Percentiles rank a stretch among this genome's conserved stretches.
phyloP scores from a whole-genome alignment of 257 asterid species.

The Fraxinus quadrangulata region DNA sequence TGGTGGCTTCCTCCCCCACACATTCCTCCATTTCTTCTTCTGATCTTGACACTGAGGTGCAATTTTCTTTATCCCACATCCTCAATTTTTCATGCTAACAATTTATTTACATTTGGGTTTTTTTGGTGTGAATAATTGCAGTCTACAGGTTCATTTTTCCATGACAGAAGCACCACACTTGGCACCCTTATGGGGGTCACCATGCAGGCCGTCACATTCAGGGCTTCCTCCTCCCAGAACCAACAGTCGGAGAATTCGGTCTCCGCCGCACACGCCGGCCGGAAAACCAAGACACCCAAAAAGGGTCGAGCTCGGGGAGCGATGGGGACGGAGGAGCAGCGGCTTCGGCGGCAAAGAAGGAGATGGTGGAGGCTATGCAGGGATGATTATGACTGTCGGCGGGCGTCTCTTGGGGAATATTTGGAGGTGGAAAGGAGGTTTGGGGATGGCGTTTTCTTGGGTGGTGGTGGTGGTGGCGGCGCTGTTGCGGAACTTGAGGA shows the following conservation, averaged over 20 bases:
- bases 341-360: conserved; percentile 56
- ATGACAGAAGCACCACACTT: conserved; percentile 81
- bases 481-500: conserved; percentile 75
- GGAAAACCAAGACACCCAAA: conserved; percentile 52
- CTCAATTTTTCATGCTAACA: not conserved
- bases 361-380: conserved; percentile 91
- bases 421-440: conserved; percentile 87
- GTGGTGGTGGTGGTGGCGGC: conserved; percentile 33
- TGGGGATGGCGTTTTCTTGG: conserved; percentile 45
- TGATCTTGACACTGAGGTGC: conserved; percentile 95
- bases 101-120: not conserved
- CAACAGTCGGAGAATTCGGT: conserved; percentile 44
- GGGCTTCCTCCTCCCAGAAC: conserved; percentile 69
- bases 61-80: not conserved
- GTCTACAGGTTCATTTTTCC: conserved; percentile 98
- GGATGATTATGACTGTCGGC: conserved; percentile 57
- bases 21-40: conserved; percentile 84
- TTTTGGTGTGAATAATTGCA: conserved; percentile 27
- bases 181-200: conserved; percentile 93
- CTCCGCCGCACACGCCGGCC: conserved; percentile 33
- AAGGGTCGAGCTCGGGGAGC: conserved; percentile 29
- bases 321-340: conserved; percentile 32
- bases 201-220: conserved; percentile 66
- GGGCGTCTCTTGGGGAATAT: conserved; percentile 82
- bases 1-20: conserved; percentile 77